These are phyloP conservation scores for Dionaea muscipula DNA, from an alignment of 179 eudicot species.

Conservation along the genomic window DNA sequence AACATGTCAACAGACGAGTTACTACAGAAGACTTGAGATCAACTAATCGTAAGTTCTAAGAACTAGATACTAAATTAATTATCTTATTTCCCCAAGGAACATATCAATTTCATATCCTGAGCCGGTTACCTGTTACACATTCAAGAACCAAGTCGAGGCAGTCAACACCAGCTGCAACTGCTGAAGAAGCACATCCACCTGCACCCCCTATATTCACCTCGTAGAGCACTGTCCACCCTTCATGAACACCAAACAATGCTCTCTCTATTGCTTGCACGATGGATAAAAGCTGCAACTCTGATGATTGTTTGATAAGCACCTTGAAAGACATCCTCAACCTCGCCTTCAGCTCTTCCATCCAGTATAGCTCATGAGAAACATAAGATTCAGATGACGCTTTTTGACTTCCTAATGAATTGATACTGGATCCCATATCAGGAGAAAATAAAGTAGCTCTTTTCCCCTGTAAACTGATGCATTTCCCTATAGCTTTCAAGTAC, in stretches of 20 bases:
- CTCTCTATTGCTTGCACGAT: constrained; percentile 54
- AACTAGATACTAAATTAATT: no score
- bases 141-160: constrained; percentile 78
- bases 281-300: constrained; percentile 45
- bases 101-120: background rate
- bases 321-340: constrained; percentile 62
- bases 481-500: constrained; percentile 66
- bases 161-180: constrained; percentile 82
- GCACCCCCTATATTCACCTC: constrained; percentile 38
- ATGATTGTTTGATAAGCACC: constrained; percentile 45
- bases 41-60: no score
- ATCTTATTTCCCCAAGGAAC: no score
- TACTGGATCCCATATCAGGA: constrained; percentile 54
- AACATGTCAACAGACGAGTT: no score
- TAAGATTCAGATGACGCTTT: constrained; percentile 18
- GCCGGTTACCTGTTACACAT: constrained; percentile 54
- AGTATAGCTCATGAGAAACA: constrained; percentile 19
- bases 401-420: constrained; percentile 28
- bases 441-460: constrained; percentile 62
- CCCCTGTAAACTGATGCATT: constrained; percentile 74
- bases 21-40: no score
- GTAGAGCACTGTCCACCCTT: constrained; percentile 36
- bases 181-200: constrained; percentile 48
- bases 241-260: constrained; percentile 55
- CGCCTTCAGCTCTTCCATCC: constrained; percentile 43